Evolutionary conservation across 2,329 filamentous ascomycete genomes (phyloP), one percentile per base, ranked within the genome.

Genomic region (Fusarium virguliforme): DNA sequence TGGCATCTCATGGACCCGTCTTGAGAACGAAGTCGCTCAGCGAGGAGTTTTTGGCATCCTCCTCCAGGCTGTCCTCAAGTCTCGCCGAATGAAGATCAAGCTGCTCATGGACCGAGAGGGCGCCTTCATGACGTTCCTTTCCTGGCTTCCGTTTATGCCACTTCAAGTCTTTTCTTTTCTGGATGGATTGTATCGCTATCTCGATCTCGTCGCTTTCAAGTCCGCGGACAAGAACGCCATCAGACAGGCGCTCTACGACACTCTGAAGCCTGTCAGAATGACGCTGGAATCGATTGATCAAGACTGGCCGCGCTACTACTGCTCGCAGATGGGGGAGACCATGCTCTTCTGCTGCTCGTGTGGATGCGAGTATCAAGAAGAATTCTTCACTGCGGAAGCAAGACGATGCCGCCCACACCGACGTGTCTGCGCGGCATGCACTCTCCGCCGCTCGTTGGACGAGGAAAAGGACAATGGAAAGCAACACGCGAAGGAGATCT

Each of bases 31-130:
- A 4, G 32, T 76, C 6, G 43, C 43, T 28, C 81, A 83, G 46
- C 65, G 78, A 37, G 81, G 81, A 1, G 72, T 82, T 28, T 79
- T 80, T 22, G 56, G 63, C 3, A 76, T 82, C 7, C 37, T 83
- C 4, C 55, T 82, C 10, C 78, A 81, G 38, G 79, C 79, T 0
- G 78, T 79, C 6, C 63, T 82, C 28, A 82, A 82, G 58, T 68
- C 79, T 1, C 72, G 68, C 8, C 41, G 56, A 1, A 78, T 83
- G 76, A 65, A 67, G 0, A 61, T 82, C 3, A 57, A 55, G 0
- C 60, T 80, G 3, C 65, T 83, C 0, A 81, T 83, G 56, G 70
- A 76, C 13, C 67, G 76, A 22, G 67, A 69, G 2, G 64, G 74
- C 4, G 80, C 80, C 0, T 79, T 83, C 8, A 65, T 75, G 26